These are phyloP conservation scores for Heliosperma pusillum DNA, from an alignment of 148 eudicot species.

Conservation along the genomic window DNA sequence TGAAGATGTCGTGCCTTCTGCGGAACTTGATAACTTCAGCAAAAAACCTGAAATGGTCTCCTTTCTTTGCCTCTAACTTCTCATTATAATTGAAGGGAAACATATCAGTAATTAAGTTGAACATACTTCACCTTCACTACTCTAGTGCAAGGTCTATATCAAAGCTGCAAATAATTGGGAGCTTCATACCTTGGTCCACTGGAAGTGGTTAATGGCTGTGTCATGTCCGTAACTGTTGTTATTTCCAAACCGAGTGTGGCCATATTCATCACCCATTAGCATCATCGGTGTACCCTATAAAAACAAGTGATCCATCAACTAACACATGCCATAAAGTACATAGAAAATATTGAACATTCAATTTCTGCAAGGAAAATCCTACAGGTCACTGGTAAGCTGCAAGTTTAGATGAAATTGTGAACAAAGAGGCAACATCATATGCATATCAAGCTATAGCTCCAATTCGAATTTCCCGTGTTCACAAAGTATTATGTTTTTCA, in stretches of 20 bases:
- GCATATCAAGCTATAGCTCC: neutral
- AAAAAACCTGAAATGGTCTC: constrained; percentile 74
- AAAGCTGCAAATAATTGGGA: constrained; percentile 3
- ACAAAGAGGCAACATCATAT: neutral
- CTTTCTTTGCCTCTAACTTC: constrained; percentile 66
- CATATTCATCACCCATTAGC: constrained; percentile 99
- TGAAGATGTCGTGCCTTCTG: constrained; percentile 42
- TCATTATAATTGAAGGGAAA: constrained; percentile 12
- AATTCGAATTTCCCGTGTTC: neutral
- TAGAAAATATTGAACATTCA: neutral
- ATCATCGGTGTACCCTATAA: constrained; percentile 94
- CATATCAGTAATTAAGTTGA: constrained; percentile 14
- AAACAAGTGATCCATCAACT: constrained; percentile 2
- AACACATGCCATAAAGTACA: neutral
- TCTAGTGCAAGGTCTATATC: neutral
- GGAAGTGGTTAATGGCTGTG: constrained; percentile 74
- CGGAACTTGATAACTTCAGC: constrained; percentile 80
- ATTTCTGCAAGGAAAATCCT: neutral
- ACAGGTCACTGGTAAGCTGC: neutral
- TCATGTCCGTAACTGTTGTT: constrained; percentile 98
- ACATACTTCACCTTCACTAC: neutral
- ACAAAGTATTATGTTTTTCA: too few species aligned
- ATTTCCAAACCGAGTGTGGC: constrained; percentile 91
- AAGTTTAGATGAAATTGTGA: neutral
- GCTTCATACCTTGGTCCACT: constrained; percentile 76